Evolutionary conservation across 2,329 filamentous ascomycete genomes (phyloP).

Genomic region (Septoria petroselini): DNA sequence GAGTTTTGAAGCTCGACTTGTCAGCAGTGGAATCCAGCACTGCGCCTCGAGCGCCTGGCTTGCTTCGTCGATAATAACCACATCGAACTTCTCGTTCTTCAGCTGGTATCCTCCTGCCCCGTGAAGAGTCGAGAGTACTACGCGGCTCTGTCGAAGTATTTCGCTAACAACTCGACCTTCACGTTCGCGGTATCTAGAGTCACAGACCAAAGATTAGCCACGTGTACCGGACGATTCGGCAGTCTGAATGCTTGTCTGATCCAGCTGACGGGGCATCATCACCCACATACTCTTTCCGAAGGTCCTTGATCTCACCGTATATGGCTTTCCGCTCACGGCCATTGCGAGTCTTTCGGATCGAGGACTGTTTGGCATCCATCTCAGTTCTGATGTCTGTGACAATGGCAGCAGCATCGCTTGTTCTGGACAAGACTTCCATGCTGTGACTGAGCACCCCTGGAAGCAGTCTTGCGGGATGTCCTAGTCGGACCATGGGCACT

Average conservation of each 20-base stretch:
- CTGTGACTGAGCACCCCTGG: constrained; percentile 87
- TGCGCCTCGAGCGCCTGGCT: constrained; percentile 94
- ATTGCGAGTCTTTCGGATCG: constrained; percentile 79
- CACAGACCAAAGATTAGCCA: constrained; percentile 40
- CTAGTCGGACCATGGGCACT: constrained; percentile 81
- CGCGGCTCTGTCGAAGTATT: constrained; percentile 72
- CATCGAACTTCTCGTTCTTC: constrained; percentile 77
- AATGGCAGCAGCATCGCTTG: constrained; percentile 83
- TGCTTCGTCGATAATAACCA: constrained; percentile 93
- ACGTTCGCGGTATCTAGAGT: constrained; percentile 59
- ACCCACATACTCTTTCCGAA: constrained; percentile 76
- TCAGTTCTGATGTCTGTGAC: constrained; percentile 87
- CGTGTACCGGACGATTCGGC: too few species aligned
- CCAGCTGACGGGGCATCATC: too few species aligned
- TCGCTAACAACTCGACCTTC: constrained; percentile 77
- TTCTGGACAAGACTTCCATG: constrained; percentile 84
- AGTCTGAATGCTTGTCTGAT: too few species aligned
- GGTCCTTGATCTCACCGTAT: constrained; percentile 78
- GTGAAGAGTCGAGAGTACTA: constrained; percentile 89
- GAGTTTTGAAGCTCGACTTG: constrained; percentile 66
- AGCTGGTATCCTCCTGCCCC: constrained; percentile 85
- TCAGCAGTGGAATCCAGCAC: constrained; percentile 86
- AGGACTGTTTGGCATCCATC: constrained; percentile 88
- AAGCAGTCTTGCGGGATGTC: constrained; percentile 85
- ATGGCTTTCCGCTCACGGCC: constrained; percentile 76